phyloP scores from a whole-genome alignment of 805 yeast genomes.

The Ogataea nitratoaversa region DNA sequence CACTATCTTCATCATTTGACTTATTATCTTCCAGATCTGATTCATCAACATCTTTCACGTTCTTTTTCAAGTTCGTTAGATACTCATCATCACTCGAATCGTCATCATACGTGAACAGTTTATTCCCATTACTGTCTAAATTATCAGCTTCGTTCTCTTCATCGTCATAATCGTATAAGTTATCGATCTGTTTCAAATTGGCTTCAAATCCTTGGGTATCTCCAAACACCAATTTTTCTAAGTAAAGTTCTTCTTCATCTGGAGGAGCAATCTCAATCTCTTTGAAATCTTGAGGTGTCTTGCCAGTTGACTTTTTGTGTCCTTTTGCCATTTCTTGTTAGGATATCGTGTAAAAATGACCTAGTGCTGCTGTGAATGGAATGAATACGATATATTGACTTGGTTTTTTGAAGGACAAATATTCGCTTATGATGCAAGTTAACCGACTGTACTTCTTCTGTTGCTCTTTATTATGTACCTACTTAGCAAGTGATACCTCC shows the following conservation, averaged over 20 bases:
- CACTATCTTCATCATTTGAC: slow-evolving; percentile 28
- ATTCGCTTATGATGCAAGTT: too few relatives aligned
- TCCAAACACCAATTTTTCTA: slow-evolving; percentile 88
- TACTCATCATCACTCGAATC: slow-evolving; percentile 31
- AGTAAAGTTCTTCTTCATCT: slow-evolving; percentile 74
- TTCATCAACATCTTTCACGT: slow-evolving; percentile 44
- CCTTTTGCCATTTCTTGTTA: not conserved
- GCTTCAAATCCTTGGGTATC: slow-evolving; percentile 71
- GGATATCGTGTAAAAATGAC: not conserved
- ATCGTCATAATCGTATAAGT: slow-evolving; percentile 44
- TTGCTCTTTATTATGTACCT: too few relatives aligned
- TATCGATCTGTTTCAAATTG: slow-evolving; percentile 58
- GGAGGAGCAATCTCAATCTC: slow-evolving; percentile 53
- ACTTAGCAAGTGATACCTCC: too few relatives aligned
- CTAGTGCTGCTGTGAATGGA: not conserved
- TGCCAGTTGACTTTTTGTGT: slow-evolving; percentile 9
- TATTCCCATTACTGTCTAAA: slow-evolving; percentile 20
- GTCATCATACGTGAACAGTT: slow-evolving; percentile 20
- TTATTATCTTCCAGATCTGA: slow-evolving; percentile 21
- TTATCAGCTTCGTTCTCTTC: slow-evolving; percentile 34
- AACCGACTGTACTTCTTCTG: too few relatives aligned
- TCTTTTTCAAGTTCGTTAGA: slow-evolving; percentile 28
- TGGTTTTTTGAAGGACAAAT: too few relatives aligned
- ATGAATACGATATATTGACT: too few relatives aligned
- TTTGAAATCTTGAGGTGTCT: slow-evolving; percentile 5